Evolutionary conservation across 768 basidiomycete genomes (phyloP).

Genomic region (Phlebiopsis gigantea): DNA sequence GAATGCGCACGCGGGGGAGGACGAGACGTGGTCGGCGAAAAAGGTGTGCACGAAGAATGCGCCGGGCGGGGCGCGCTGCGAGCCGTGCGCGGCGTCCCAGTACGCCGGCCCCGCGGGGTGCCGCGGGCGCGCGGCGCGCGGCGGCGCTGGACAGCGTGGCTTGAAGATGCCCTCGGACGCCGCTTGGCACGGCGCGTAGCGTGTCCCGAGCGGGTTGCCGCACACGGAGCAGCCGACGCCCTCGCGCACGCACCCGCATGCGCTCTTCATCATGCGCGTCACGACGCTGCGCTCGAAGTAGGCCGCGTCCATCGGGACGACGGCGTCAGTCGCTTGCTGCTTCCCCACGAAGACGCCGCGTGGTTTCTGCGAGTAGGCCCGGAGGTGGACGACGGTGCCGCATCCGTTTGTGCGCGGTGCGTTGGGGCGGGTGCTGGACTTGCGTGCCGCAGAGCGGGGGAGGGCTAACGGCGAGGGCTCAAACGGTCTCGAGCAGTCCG

Average conservation of each 20-base stretch:
- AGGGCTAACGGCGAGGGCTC: constrained; percentile 31
- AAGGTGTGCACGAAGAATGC: constrained; percentile 31
- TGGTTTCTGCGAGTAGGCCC: constrained; percentile 46
- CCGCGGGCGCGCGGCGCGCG: constrained; percentile 29
- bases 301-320: constrained; percentile 49
- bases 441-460: constrained; percentile 16
- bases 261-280: constrained; percentile 45
- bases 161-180: constrained; percentile 46
- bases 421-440: constrained; percentile 12
- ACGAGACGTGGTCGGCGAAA: constrained; percentile 30
- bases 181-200: constrained; percentile 55
- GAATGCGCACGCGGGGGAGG: neutral
- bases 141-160: constrained; percentile 36
- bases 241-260: constrained; percentile 64
- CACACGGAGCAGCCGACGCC: constrained; percentile 63
- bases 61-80: constrained; percentile 7
- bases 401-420: constrained; percentile 48
- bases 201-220: constrained; percentile 63
- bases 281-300: constrained; percentile 52
- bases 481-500: constrained; percentile 20
- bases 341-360: constrained; percentile 57
- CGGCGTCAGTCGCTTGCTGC: constrained; percentile 43
- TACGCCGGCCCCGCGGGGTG: constrained; percentile 22
- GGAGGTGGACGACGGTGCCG: constrained; percentile 54
- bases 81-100: constrained; percentile 18